Evolutionary conservation across 108 stramenopile genomes (phyloP).

Genomic region (Skeletonema costatum): DNA sequence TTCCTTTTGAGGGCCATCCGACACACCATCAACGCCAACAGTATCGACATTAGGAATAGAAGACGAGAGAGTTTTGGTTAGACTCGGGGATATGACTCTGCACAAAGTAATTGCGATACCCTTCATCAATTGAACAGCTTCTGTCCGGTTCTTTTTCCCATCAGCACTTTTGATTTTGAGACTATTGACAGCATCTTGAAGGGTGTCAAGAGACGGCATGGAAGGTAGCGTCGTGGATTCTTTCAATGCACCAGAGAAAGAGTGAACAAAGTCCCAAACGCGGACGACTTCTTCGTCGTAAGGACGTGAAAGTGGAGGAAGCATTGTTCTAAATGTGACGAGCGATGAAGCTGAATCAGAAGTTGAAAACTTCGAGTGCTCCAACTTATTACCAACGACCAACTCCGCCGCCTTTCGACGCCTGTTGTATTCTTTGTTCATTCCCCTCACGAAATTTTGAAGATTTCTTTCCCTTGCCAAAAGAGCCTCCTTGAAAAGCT

Average conservation of each 20-base stretch:
- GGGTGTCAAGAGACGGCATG: slow-evolving; percentile 67
- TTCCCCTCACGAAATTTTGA: slow-evolving; percentile 57
- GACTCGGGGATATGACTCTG: slow-evolving; percentile 57
- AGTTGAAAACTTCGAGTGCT: slow-evolving; percentile 13
- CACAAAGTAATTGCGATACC: slow-evolving; percentile 75
- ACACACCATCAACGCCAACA: slow-evolving; percentile 39
- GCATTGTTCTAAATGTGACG: slow-evolving; percentile 17
- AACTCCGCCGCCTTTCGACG: slow-evolving; percentile 72
- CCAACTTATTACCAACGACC: slow-evolving; percentile 53
- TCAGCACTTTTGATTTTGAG: slow-evolving; percentile 16
- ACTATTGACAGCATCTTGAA: slow-evolving; percentile 71
- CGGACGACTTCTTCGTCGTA: slow-evolving; percentile 79
- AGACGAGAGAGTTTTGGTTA: slow-evolving; percentile 73
- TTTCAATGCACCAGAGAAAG: slow-evolving; percentile 67
- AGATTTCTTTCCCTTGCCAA: slow-evolving; percentile 74
- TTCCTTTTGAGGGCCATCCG: slow-evolving; percentile 42
- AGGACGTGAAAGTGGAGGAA: slow-evolving; percentile 62
- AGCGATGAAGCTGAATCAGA: slow-evolving; percentile 24
- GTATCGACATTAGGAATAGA: slow-evolving; percentile 68
- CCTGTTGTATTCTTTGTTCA: slow-evolving; percentile 70
- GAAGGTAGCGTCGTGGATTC: slow-evolving; percentile 38
- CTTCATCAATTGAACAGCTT: slow-evolving; percentile 59
- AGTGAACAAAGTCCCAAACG: slow-evolving; percentile 82
- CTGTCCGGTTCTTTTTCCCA: slow-evolving; percentile 17
- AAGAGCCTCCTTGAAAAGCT: slow-evolving; percentile 74